Evolutionary conservation across 2,329 filamentous ascomycete species (phyloP).

Genomic region (Alternaria brassicicola): DNA sequence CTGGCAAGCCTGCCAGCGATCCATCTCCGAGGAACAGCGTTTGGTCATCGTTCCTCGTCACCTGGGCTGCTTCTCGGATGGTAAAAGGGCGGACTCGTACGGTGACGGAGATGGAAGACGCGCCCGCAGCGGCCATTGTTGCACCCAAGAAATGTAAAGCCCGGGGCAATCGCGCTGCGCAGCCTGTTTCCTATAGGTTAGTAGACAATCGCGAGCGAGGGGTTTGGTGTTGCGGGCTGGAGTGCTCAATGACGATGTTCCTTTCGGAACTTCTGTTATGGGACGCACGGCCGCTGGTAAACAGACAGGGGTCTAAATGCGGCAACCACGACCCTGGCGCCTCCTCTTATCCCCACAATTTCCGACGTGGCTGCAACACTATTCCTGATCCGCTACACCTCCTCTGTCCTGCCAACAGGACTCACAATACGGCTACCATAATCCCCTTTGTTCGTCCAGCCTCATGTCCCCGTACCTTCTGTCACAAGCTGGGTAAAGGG

Average conservation of each 20-base stretch:
- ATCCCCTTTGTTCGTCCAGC: background rate
- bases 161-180: conserved; percentile 18
- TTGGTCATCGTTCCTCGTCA: conserved; percentile 79
- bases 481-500: background rate
- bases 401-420: background rate
- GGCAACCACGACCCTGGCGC: conserved; percentile 30
- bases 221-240: conserved; percentile 17
- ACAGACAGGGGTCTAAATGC: conserved; percentile 36
- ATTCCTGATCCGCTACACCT: conserved; percentile 8
- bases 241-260: conserved; percentile 35
- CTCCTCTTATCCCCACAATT: conserved; percentile 2
- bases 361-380: conserved; percentile 7
- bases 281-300: conserved; percentile 29
- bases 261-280: conserved; percentile 24
- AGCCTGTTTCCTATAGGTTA: conserved; percentile 7
- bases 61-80: conserved; percentile 92
- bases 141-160: conserved; percentile 22
- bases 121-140: conserved; percentile 51
- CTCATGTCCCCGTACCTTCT: background rate
- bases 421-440: background rate
- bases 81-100: conserved; percentile 71
- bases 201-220: conserved; percentile 23
- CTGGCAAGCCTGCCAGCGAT: conserved; percentile 83
- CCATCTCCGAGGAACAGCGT: conserved; percentile 96
- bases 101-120: conserved; percentile 58